These are phyloP conservation scores for Xylariaceae sp. DNA, from an alignment of 2,329 filamentous ascomycete genomes.

Conservation along the genomic window DNA sequence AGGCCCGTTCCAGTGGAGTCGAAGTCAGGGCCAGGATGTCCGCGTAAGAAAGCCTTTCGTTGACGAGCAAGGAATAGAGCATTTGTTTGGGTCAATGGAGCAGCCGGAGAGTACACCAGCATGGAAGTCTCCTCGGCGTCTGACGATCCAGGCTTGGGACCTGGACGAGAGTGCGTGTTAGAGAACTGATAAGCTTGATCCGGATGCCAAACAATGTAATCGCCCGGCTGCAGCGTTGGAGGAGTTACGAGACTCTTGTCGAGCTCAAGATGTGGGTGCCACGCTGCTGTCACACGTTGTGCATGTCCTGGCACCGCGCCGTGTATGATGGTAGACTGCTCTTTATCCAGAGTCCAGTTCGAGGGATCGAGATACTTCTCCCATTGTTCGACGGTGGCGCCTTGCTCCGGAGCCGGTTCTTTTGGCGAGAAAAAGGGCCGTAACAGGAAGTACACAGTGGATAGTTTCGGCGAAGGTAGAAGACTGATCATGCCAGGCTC, in stretches of 20 bases:
- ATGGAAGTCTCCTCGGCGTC: constrained; percentile 38
- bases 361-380: constrained; percentile 46
- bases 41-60: constrained; percentile 54
- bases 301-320: constrained; percentile 58
- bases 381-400: constrained; percentile 37
- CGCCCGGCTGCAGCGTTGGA: constrained; percentile 52
- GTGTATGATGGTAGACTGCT: constrained; percentile 56
- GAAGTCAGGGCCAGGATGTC: constrained; percentile 55
- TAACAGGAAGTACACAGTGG: constrained; percentile 47
- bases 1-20: constrained; percentile 51
- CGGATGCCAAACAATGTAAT: constrained; percentile 59
- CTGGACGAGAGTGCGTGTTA: constrained; percentile 35
- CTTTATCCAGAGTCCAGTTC: constrained; percentile 43
- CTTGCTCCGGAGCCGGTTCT: constrained; percentile 38
- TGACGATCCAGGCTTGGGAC: neutral
- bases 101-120: constrained; percentile 54
- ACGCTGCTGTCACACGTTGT: constrained; percentile 55
- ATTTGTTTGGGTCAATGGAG: constrained; percentile 56
- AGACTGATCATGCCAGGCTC: constrained; percentile 47
- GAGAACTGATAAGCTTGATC: constrained; percentile 56
- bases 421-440: constrained; percentile 53
- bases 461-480: constrained; percentile 47
- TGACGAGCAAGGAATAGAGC: constrained; percentile 56
- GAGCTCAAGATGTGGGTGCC: constrained; percentile 56
- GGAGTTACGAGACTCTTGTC: constrained; percentile 54